Conservation (phyloP, 2,329 filamentous ascomycete species). For the Aspergillus sp. region DNA sequence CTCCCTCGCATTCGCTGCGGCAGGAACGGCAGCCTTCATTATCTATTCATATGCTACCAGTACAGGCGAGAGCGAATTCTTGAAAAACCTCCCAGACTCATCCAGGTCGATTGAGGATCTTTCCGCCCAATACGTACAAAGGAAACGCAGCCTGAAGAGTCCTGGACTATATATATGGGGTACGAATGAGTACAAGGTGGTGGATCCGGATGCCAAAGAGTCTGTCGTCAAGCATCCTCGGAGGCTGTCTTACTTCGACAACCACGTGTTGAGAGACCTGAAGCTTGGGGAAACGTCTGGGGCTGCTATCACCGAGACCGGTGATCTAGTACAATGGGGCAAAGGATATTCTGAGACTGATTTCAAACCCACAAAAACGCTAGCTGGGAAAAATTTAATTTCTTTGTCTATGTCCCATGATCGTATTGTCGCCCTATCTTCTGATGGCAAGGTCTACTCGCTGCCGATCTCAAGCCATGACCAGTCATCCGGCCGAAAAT, state of each 20-base stretch:
- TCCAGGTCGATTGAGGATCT: conserved; percentile 57
- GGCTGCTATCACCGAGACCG: conserved; percentile 81
- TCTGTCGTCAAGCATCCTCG: conserved; percentile 75
- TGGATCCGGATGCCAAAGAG: conserved; percentile 78
- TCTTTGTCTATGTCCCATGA: conserved; percentile 78
- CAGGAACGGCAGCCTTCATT: conserved; percentile 31
- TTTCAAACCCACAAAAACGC: conserved; percentile 65
- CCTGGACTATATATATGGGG: conserved; percentile 95
- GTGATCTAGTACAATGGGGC: conserved; percentile 92
- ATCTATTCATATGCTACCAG: conserved; percentile 32
- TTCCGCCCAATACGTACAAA: conserved; percentile 83
- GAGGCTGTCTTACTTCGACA: conserved; percentile 79
- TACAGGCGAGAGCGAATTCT: conserved; percentile 17
- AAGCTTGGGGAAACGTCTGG: conserved; percentile 82
- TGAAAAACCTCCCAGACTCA: conserved; percentile 22
- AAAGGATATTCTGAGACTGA: conserved; percentile 67
- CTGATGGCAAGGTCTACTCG: conserved; percentile 77
- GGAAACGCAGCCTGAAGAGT: conserved; percentile 75
- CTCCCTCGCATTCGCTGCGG: conserved; percentile 31
- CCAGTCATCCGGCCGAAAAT: conserved; percentile 64
- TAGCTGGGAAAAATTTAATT: conserved; percentile 77
- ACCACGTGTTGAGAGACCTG: conserved; percentile 78
- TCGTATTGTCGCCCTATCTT: conserved; percentile 76
- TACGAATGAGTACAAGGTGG: conserved; percentile 80
- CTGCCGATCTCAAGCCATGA: conserved; percentile 74